phyloP scores from a whole-genome alignment of 2,329 filamentous ascomycete genomes.

The Talaromyces sp. region DNA sequence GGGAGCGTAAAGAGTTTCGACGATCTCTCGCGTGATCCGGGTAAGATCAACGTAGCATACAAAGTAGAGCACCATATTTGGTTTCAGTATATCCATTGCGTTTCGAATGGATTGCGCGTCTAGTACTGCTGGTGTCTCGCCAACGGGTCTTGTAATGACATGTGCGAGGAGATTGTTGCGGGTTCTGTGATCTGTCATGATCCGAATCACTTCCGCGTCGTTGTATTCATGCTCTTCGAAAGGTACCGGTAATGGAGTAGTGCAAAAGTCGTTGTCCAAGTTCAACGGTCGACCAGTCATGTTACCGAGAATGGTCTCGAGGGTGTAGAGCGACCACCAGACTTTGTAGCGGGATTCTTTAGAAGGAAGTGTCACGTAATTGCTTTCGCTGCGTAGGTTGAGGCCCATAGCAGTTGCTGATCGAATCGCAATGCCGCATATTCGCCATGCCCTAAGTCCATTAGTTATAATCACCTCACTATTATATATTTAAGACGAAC shows the following conservation, averaged over 20 bases:
- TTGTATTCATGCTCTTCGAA: constrained; percentile 38
- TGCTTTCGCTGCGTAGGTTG: constrained; percentile 42
- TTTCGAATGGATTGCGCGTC: constrained; percentile 22
- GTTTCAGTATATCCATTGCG: constrained; percentile 29
- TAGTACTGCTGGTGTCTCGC: constrained; percentile 13
- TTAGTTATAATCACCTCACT: neutral
- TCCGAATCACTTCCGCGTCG: constrained; percentile 28
- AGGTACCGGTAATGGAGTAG: constrained; percentile 40
- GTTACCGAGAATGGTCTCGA: constrained; percentile 41
- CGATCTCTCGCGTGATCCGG: constrained; percentile 34
- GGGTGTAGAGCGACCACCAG: constrained; percentile 44
- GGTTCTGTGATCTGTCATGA: constrained; percentile 34
- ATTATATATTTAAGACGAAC: constrained; percentile 23
- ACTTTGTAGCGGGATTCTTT: constrained; percentile 44
- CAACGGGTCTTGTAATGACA: constrained; percentile 22
- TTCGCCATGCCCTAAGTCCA: constrained; percentile 39
- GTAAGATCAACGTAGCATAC: constrained; percentile 38
- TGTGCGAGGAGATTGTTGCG: constrained; percentile 29
- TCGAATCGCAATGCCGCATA: constrained; percentile 40
- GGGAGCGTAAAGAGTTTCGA: constrained; percentile 40
- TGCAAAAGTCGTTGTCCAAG: constrained; percentile 39
- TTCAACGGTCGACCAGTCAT: constrained; percentile 44
- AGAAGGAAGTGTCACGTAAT: constrained; percentile 31
- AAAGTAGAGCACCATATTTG: constrained; percentile 39
- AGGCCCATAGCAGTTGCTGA: constrained; percentile 42